A percentile compares a stretch with the other conserved stretches of the same genome.
Conservation (phyloP, 345 rosid genomes). For the Nasturtium officinale region DNA sequence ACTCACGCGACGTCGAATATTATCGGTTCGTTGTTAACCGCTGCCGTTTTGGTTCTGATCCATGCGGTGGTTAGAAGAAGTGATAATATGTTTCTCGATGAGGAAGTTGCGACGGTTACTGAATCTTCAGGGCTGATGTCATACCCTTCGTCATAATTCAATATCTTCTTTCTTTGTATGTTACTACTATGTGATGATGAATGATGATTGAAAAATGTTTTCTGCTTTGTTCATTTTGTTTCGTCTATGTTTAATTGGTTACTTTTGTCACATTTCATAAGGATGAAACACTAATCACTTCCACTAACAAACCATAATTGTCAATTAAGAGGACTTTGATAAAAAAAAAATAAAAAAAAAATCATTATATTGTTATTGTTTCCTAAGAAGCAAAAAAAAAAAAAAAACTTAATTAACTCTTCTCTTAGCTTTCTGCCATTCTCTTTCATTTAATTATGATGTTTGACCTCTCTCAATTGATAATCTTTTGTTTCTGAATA, state of each 20-base stretch:
- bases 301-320: background rate
- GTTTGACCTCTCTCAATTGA: slow-evolving; percentile 48
- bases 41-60: slow-evolving; percentile 53
- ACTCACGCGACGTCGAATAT: slow-evolving; percentile 66
- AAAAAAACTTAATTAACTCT: too few species aligned
- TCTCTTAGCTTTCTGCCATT: slow-evolving; percentile 37
- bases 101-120: slow-evolving; percentile 51
- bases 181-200: background rate
- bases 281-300: background rate
- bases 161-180: background rate
- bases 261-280: background rate
- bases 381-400: background rate
- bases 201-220: slow-evolving; percentile 12
- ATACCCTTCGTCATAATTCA: slow-evolving; percentile 36
- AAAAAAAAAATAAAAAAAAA: too few species aligned
- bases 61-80: slow-evolving; percentile 68
- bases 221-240: too few species aligned
- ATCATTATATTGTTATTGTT: too few species aligned
- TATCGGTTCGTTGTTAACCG: slow-evolving; percentile 55
- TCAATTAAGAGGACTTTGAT: too few species aligned
- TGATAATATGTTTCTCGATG: slow-evolving; percentile 65
- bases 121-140: slow-evolving; percentile 44
- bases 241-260: background rate
- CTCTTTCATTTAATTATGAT: slow-evolving; percentile 1
- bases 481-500: slow-evolving; percentile 71